Base-by-base conservation (phyloP, 495 filamentous ascomycete species). In the Xylaria telfairii region DNA sequence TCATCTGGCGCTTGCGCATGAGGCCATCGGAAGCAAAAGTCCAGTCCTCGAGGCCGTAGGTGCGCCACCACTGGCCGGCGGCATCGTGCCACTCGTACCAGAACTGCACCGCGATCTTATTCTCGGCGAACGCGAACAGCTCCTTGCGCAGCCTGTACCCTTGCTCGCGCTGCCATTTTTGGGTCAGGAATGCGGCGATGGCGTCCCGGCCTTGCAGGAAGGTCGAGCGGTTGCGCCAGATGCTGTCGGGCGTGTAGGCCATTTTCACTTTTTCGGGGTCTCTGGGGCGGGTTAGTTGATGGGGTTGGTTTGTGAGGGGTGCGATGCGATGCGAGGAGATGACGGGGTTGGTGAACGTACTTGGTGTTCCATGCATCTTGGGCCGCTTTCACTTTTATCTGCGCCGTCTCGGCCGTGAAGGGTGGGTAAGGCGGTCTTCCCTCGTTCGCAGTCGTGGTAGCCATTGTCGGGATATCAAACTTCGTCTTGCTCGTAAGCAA, bases 41-140 rank as follows among this genome's bases (percentile, higher is more conserved):
- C 95, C 93, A 97, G 76, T 97, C 92, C 81, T 97, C 93, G 30
- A 97, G 84, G 0, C 95, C 94, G 78, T 96, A 97, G 53, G 92
- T 95, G 21, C 94, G 86, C 87, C 92, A 96, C 94, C 93, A 98
- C 74, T 92, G 90, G 75, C 93, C 91, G 0, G 85, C 70, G 26
- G 78, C 80, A 75, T 97, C 93, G 65, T 89, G 87, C 81, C 88
- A 97, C 79, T 97, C 94, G 71, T 97, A 97, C 93, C 93, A 97
- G 79, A 97, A 97, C 80, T 96, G 92, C 49, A 96, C 93, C 1
- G 92, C 93, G 74, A 95, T 96, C 81, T 86, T 68, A 76, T 93
- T 86, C 61, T 87, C 89, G 0, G 83, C 84, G 73, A 92, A 92
- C 13, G 92, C 86, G 81, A 97, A 97, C 9, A 98, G 85, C 76